Conservation (phyloP, 306 rosid species). For the Castanopsis chinensis region DNA sequence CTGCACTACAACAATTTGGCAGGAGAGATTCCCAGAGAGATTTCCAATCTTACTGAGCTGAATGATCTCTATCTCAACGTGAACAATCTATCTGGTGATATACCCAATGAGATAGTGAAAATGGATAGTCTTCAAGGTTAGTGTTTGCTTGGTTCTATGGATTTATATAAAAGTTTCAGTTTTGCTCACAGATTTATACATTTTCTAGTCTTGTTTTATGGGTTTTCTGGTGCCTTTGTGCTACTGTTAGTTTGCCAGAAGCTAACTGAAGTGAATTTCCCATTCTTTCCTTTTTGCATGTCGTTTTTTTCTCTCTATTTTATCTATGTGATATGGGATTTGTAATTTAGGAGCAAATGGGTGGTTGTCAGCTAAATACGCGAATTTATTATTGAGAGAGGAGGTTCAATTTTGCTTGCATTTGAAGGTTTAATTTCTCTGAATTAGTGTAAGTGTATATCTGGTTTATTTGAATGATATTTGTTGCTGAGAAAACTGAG, state of each 20-base stretch:
- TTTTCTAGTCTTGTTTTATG: neutral
- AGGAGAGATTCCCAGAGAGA: conserved; percentile 77
- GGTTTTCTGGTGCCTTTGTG: neutral
- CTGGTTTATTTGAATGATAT: neutral
- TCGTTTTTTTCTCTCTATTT: too few species aligned
- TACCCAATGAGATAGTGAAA: conserved; percentile 61
- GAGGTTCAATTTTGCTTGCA: neutral
- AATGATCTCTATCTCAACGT: conserved; percentile 84
- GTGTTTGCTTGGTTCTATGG: neutral
- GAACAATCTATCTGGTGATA: conserved; percentile 64
- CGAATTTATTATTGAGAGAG: neutral
- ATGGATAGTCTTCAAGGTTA: conserved; percentile 85
- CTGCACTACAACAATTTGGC: conserved; percentile 80
- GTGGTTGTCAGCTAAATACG: neutral
- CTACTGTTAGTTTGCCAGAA: neutral
- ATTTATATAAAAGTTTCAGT: neutral
- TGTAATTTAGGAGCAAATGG: neutral
- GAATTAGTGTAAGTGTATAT: neutral
- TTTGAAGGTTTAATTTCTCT: neutral
- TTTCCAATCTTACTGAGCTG: conserved; percentile 67
- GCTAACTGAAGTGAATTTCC: too few species aligned
- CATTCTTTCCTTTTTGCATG: too few species aligned
- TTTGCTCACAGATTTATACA: neutral
- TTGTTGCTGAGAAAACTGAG: neutral
- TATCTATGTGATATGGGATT: neutral